These are phyloP conservation scores for Helminthosporium solani DNA, from an alignment of 2,329 filamentous ascomycete genomes.

Conservation along the genomic window DNA sequence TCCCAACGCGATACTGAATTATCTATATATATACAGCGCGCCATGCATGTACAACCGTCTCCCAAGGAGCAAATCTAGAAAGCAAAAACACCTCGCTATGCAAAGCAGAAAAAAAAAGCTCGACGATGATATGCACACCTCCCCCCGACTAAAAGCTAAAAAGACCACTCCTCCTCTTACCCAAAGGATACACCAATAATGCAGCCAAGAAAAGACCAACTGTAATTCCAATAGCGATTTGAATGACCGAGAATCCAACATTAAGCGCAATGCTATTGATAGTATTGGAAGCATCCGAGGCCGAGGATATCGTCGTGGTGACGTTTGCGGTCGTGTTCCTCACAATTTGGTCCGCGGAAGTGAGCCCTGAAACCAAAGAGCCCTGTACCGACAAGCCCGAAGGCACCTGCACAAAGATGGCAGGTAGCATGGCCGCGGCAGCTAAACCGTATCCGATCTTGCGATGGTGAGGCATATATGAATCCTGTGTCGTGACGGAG, in stretches of 20 bases:
- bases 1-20: too few species aligned
- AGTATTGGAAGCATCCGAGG: constrained; percentile 25
- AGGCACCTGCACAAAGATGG: constrained; percentile 72
- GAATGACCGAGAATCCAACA: constrained; percentile 51
- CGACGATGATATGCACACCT: too few species aligned
- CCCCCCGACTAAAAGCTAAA: constrained; percentile 42
- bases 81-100: too few species aligned
- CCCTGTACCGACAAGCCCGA: constrained; percentile 61
- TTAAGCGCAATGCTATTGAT: constrained; percentile 50
- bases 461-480: constrained; percentile 30
- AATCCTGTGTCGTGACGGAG: constrained; percentile 12
- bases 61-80: too few species aligned
- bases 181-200: constrained; percentile 52
- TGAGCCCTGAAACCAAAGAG: constrained; percentile 57
- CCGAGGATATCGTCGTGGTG: constrained; percentile 36
- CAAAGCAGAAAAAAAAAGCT: too few species aligned
- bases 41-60: too few species aligned
- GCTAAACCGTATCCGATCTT: constrained; percentile 71
- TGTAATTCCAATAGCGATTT: constrained; percentile 55
- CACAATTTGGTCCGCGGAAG: constrained; percentile 58
- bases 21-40: too few species aligned
- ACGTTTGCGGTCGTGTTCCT: constrained; percentile 48
- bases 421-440: constrained; percentile 80
- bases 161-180: constrained; percentile 48
- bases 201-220: constrained; percentile 52